Evolutionary conservation across 208 protist species (phyloP).

Genomic region (Crithidia thermophila): DNA sequence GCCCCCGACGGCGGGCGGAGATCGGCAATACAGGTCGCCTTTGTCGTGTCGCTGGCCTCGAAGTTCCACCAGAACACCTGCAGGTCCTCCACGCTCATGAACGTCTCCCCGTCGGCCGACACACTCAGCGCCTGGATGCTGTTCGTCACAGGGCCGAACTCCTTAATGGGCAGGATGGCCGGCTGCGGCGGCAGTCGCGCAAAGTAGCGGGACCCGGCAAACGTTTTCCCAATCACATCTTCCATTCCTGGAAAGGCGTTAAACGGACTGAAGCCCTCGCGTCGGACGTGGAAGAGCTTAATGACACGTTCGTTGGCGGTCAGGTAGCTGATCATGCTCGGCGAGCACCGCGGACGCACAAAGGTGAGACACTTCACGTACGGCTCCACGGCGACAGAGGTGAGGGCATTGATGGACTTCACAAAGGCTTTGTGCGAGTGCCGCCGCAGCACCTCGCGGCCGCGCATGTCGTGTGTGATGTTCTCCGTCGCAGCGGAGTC

Average conservation of each 20-base stretch:
- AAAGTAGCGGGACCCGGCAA: constrained; percentile 68
- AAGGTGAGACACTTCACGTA: constrained; percentile 78
- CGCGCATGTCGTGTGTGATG: constrained; percentile 53
- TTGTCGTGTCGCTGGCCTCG: constrained; percentile 68
- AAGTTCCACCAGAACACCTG: constrained; percentile 92
- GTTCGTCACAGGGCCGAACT: constrained; percentile 76
- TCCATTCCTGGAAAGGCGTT: constrained; percentile 78
- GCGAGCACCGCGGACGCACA: constrained; percentile 61
- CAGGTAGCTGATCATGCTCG: constrained; percentile 84
- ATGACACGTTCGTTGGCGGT: constrained; percentile 88
- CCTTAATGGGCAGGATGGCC: constrained; percentile 71
- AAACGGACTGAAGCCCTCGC: constrained; percentile 77
- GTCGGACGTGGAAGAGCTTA: constrained; percentile 86
- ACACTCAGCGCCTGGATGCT: constrained; percentile 79
- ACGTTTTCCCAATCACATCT: constrained; percentile 50
- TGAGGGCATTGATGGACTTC: constrained; percentile 83
- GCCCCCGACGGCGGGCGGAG: constrained; percentile 61
- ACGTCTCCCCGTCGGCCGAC: constrained; percentile 76
- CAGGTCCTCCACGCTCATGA: constrained; percentile 88
- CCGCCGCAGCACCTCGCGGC: constrained; percentile 69
- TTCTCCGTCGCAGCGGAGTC: constrained; percentile 48
- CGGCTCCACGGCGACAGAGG: constrained; percentile 77
- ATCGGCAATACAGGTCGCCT: constrained; percentile 76
- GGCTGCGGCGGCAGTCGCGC: constrained; percentile 56
- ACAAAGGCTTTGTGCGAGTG: constrained; percentile 87